Evolutionary conservation across 2,329 filamentous ascomycete genomes (phyloP).

Genomic region (Chaetomiaceae sp.): DNA sequence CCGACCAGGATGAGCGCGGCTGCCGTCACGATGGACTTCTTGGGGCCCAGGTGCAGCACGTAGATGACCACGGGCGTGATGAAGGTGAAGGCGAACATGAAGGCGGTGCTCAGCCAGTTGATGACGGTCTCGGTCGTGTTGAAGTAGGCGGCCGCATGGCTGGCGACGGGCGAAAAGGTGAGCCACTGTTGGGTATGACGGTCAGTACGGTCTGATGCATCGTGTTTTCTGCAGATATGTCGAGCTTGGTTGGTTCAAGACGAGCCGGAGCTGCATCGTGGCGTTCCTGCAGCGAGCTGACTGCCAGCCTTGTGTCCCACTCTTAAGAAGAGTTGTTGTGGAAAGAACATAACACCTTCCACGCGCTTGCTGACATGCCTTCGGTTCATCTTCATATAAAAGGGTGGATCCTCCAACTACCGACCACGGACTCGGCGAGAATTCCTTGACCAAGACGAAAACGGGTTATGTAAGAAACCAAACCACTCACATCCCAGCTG

Average conservation of each 20-base stretch:
- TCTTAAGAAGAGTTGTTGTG: no score
- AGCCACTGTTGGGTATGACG: conserved; percentile 62
- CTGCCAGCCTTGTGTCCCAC: no score
- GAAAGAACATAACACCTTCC: no score
- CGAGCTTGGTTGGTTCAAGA: background rate
- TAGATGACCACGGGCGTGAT: conserved; percentile 70
- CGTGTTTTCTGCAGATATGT: background rate
- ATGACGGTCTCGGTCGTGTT: conserved; percentile 67
- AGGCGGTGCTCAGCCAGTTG: conserved; percentile 90
- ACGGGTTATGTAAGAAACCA: background rate
- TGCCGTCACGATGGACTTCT: conserved; percentile 68
- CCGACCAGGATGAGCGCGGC: conserved; percentile 72
- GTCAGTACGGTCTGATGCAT: conserved; percentile 2
- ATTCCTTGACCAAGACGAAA: no score
- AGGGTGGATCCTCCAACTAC: background rate
- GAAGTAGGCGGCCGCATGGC: conserved; percentile 71
- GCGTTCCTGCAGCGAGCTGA: background rate
- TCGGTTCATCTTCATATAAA: no score
- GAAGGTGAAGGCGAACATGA: conserved; percentile 77
- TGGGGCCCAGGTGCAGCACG: conserved; percentile 75
- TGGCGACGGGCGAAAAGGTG: conserved; percentile 80
- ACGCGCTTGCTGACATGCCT: no score
- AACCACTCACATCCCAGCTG: conserved; percentile 81
- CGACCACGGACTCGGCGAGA: no score
- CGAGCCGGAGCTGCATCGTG: background rate